A percentile compares a stretch with the other conserved stretches of the same genome.
These are phyloP conservation scores for Fusarium sp. DNA, from an alignment of 2,329 filamentous ascomycete genomes.

Conservation along the genomic window DNA sequence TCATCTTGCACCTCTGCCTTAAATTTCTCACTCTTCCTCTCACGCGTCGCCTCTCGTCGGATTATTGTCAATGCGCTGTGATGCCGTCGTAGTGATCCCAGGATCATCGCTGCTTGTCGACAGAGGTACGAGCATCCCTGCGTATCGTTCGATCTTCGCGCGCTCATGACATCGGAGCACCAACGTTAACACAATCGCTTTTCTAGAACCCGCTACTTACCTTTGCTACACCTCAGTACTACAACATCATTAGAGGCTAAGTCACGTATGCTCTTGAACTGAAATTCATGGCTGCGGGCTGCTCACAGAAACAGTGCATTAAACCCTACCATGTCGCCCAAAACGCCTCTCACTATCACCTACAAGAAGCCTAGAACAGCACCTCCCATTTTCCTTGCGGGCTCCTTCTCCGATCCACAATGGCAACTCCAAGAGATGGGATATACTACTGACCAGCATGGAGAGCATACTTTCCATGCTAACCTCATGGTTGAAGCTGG, in stretches of 20 bases:
- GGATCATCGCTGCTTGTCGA: conserved; percentile 17
- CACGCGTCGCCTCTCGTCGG: background rate
- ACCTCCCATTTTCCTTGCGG: conserved; percentile 80
- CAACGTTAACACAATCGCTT: conserved; percentile 20
- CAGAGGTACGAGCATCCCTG: conserved; percentile 36
- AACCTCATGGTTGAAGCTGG: conserved; percentile 68
- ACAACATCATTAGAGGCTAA: conserved; percentile 1
- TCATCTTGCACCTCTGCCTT: conserved; percentile 14
- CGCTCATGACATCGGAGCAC: conserved; percentile 24
- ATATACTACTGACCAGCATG: conserved; percentile 63
- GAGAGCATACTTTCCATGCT: conserved; percentile 72
- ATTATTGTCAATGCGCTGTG: conserved; percentile 12
- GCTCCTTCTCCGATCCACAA: conserved; percentile 75
- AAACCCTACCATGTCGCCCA: conserved; percentile 29
- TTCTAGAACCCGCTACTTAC: conserved; percentile 16
- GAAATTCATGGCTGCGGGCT: background rate
- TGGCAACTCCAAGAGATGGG: conserved; percentile 80
- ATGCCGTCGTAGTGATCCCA: conserved; percentile 14
- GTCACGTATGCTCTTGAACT: conserved; percentile 1
- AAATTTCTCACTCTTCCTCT: background rate
- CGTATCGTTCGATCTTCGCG: conserved; percentile 44
- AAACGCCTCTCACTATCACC: conserved; percentile 68
- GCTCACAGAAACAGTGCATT: conserved; percentile 19
- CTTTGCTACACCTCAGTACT: background rate
- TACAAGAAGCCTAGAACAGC: conserved; percentile 72